phyloP scores from a whole-genome alignment of 129 eudicot species.

The Helianthus tuberosus region DNA sequence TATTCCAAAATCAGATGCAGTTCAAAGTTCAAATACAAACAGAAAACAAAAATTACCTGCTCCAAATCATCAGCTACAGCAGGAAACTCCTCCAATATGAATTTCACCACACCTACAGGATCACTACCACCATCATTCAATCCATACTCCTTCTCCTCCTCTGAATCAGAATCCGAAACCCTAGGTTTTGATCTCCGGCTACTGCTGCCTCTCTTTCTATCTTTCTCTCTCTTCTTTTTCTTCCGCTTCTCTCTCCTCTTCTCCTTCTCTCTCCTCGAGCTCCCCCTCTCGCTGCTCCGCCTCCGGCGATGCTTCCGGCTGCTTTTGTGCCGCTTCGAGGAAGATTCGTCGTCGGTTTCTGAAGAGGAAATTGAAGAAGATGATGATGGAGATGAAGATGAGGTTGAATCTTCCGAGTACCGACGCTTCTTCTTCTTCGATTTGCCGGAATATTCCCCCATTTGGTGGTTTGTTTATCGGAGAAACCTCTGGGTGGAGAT shows the following conservation, averaged over 20 bases:
- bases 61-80: constrained; percentile 84
- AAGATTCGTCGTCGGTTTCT: constrained; percentile 34
- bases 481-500: constrained; percentile 2
- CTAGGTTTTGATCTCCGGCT: constrained; percentile 41
- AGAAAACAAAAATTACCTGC: constrained; percentile 54
- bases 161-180: constrained; percentile 40
- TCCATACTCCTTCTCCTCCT: constrained; percentile 34
- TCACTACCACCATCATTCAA: constrained; percentile 31
- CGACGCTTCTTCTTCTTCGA: constrained; percentile 36
- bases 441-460: constrained; percentile 37
- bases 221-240: constrained; percentile 43
- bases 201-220: constrained; percentile 32
- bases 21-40: background rate
- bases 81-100: constrained; percentile 70
- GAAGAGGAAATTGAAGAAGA: constrained; percentile 33
- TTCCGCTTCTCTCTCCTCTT: constrained; percentile 43
- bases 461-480: constrained; percentile 12
- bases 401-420: constrained; percentile 36
- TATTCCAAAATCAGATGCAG: background rate
- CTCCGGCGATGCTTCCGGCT: constrained; percentile 50
- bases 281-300: constrained; percentile 44
- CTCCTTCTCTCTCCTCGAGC: constrained; percentile 43
- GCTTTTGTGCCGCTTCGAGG: constrained; percentile 50
- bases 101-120: constrained; percentile 65
- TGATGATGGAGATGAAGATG: constrained; percentile 34